These are phyloP conservation scores for Debaryomyces fabryi DNA, from an alignment of 1,139 yeast genomes.

Conservation along the genomic window DNA sequence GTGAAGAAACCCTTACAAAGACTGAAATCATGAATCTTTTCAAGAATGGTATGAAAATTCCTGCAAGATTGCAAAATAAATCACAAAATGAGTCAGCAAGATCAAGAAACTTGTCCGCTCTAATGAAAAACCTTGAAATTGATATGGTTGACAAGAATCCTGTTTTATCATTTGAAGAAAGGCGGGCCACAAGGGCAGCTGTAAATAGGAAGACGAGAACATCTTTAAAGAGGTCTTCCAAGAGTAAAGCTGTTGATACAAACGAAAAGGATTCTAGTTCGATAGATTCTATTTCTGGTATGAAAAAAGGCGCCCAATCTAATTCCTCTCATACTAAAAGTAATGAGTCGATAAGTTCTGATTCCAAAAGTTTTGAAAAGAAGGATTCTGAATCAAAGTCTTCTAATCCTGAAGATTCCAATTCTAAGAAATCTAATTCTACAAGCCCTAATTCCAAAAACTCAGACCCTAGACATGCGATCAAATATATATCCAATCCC, in stretches of 20 bases:
- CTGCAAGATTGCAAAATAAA: constrained; percentile 16
- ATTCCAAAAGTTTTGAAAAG: not conserved
- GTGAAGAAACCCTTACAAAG: constrained; percentile 22
- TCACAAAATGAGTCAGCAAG: constrained; percentile 7
- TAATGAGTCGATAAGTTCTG: not conserved
- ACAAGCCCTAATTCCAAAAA: not conserved
- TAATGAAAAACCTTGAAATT: constrained; percentile 23
- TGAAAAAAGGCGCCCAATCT: not conserved
- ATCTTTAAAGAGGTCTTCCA: not conserved
- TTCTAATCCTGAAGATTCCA: not conserved
- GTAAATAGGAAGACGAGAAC: not conserved
- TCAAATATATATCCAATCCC: not conserved
- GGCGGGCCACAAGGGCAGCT: constrained; percentile 2
- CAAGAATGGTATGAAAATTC: constrained; percentile 23
- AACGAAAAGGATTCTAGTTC: not conserved
- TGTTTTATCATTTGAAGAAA: constrained; percentile 6
- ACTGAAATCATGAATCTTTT: constrained; percentile 30
- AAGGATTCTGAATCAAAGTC: not conserved
- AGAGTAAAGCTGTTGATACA: not conserved
- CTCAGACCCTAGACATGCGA: not conserved
- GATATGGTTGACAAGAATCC: constrained; percentile 24
- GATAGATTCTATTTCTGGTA: not conserved
- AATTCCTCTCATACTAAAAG: not conserved
- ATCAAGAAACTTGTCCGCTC: constrained; percentile 8
- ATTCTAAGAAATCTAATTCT: not conserved